Percentiles rank a stretch among this genome's conserved stretches.
Evolutionary conservation across 306 rosid species (phyloP).

Genomic region (Quercus engelmannii): DNA sequence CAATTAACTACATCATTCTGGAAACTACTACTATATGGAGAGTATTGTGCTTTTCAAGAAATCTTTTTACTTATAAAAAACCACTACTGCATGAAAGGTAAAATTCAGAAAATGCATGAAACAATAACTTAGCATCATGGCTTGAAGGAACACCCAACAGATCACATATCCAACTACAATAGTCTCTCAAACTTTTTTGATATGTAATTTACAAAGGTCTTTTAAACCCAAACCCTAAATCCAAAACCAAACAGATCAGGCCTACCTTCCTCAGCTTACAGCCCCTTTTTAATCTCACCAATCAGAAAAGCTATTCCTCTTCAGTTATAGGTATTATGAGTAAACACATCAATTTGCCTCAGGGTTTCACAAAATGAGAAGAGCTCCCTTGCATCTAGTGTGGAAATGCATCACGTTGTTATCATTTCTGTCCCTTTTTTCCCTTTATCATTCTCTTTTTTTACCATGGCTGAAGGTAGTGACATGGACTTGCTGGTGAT

Average conservation of each 20-base stretch:
- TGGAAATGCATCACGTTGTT: background rate
- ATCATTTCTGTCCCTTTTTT: background rate
- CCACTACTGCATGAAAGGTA: slow-evolving; percentile 3
- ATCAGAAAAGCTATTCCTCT: background rate
- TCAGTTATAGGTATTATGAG: background rate
- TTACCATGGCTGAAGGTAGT: background rate
- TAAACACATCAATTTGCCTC: background rate
- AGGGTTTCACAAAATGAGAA: background rate
- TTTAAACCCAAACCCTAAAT: background rate
- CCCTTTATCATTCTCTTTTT: background rate
- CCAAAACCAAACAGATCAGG: background rate
- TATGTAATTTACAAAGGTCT: background rate
- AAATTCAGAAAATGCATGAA: background rate
- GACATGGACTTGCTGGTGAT: background rate
- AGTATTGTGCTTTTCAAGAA: too few relatives aligned
- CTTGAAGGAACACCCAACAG: slow-evolving; percentile 1
- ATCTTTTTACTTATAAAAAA: background rate
- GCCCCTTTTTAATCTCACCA: background rate
- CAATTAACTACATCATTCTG: slow-evolving; percentile 8
- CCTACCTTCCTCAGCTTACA: background rate
- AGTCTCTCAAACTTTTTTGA: background rate
- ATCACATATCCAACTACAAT: background rate
- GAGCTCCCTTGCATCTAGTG: background rate
- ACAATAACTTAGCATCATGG: background rate
- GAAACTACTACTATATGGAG: background rate